Base-by-base conservation (phyloP, 1,284 basidiomycete genomes). In the Leucocoprinus gongylophorus region DNA sequence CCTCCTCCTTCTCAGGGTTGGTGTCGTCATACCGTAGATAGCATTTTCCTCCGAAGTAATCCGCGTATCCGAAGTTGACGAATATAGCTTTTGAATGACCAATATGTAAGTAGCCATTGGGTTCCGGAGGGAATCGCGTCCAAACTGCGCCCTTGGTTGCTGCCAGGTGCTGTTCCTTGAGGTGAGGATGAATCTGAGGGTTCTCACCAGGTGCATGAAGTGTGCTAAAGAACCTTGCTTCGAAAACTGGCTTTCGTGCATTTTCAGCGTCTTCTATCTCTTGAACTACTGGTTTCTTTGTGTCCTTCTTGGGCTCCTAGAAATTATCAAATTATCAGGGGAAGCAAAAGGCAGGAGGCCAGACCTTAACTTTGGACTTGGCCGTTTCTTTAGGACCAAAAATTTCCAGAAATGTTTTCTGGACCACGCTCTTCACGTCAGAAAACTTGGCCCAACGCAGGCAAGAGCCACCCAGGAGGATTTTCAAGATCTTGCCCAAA, bases 31-130 rank as follows among this genome's bases (percentile, higher is more conserved):
- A 99, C 53, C 95, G 84, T 43, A 99, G 77, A 66, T 97, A 98
- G 59, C 91, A 93, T 62, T 88, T 83, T 28, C 97, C 97, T 18
- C 81, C 80, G 65, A 98, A 80, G 68, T 91, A 84, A 20, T 92
- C 91, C 23, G 97, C 97, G 66, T 92, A 99, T 28, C 97, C 97
- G 69, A 99, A 99, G 71, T 97, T 91, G 60, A 99, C 85, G 62
- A 97, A 97, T 62, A 99, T 98, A 6, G 97, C 95, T 67, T 99
- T 99, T 50, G 95, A 97, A 65, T 99, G 97, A 3, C 94, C 95
- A 55, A 97, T 93, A 67, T 97, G 95, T 45, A 98, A 76, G 72
- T 82, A 98, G 5, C 95, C 95, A 66, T 99, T 99, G 2, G 97
- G 97, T 71, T 99, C 97, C 3, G 97, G 97, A 20, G 97, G 97